Evolutionary conservation across 495 filamentous ascomycete species (phyloP).

Genomic region (Alectoria sarmentosa): DNA sequence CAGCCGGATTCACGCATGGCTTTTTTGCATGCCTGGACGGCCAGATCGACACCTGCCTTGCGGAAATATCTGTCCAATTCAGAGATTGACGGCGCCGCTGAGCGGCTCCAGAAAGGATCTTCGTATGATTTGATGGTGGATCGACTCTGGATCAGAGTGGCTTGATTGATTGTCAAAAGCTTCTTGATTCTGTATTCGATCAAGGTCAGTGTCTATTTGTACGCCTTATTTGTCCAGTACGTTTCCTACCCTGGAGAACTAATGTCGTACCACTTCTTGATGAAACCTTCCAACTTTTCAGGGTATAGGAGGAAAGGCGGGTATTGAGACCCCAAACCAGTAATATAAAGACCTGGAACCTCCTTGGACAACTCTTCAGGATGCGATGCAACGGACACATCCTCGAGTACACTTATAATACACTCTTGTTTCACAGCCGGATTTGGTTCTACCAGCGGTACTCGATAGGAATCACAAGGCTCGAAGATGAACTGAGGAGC

Average conservation of each 20-base stretch:
- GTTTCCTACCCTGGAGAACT: conserved; percentile 9
- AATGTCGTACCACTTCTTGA: conserved; percentile 10
- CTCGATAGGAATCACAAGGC: background rate
- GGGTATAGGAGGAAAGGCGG: conserved; percentile 7
- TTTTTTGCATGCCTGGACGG: conserved; percentile 47
- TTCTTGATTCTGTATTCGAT: conserved; percentile 30
- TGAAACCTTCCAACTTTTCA: conserved; percentile 2
- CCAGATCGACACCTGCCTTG: conserved; percentile 47
- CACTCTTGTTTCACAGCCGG: background rate
- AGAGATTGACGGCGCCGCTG: conserved; percentile 44
- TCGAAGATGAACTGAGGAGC: background rate
- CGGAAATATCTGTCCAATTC: conserved; percentile 48
- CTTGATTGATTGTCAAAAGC: conserved; percentile 50
- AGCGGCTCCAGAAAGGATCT: conserved; percentile 43
- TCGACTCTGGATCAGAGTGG: conserved; percentile 51
- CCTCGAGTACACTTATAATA: background rate
- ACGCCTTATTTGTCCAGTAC: background rate
- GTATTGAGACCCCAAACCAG: conserved; percentile 12
- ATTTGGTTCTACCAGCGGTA: background rate
- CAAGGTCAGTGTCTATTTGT: background rate
- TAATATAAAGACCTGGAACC: conserved; percentile 12
- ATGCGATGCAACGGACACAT: background rate
- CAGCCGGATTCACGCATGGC: conserved; percentile 45
- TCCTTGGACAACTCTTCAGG: background rate
- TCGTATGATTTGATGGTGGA: conserved; percentile 48